Percentiles rank a stretch among this genome's conserved stretches.
These are phyloP conservation scores for Nevesoporus exiguus DNA, from an alignment of 768 basidiomycete genomes.

Conservation along the genomic window DNA sequence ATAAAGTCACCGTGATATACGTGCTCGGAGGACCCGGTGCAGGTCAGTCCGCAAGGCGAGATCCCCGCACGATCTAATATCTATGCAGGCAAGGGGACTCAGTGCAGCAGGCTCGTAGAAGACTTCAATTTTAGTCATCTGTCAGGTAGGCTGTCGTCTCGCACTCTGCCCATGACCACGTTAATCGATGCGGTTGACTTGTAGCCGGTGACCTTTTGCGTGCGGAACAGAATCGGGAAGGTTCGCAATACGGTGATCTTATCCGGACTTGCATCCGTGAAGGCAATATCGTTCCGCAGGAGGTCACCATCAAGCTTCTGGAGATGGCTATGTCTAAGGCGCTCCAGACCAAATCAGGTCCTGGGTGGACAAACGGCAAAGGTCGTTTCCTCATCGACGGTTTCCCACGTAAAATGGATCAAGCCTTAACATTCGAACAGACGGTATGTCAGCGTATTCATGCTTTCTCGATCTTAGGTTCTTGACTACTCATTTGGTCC, in stretches of 20 bases:
- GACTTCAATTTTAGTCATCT: constrained; percentile 91
- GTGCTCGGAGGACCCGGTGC: constrained; percentile 97
- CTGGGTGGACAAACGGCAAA: constrained; percentile 64
- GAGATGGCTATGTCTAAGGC: constrained; percentile 84
- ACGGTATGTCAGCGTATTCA: constrained; percentile 46
- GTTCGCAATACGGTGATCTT: constrained; percentile 77
- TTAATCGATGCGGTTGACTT: constrained; percentile 2
- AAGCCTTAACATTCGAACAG: constrained; percentile 87
- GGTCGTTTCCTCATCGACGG: constrained; percentile 96
- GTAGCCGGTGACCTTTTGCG: constrained; percentile 96
- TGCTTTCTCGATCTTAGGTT: neutral
- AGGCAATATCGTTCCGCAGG: constrained; percentile 93
- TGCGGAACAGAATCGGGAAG: constrained; percentile 85
- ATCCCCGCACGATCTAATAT: constrained; percentile 3
- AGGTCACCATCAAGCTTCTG: constrained; percentile 93
- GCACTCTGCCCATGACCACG: constrained; percentile 5
- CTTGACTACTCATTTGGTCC: neutral
- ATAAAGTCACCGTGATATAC: constrained; percentile 84
- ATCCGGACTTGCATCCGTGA: constrained; percentile 88
- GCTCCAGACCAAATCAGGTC: constrained; percentile 42
- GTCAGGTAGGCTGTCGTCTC: constrained; percentile 56
- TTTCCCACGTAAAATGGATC: constrained; percentile 98
- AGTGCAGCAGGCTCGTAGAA: constrained; percentile 79
- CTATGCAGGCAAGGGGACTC: constrained; percentile 86
- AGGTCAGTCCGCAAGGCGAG: constrained; percentile 45